phyloP scores from a whole-genome alignment of 225 moss, liverwort and hornwort species.

The Anthoceros angustus region DNA sequence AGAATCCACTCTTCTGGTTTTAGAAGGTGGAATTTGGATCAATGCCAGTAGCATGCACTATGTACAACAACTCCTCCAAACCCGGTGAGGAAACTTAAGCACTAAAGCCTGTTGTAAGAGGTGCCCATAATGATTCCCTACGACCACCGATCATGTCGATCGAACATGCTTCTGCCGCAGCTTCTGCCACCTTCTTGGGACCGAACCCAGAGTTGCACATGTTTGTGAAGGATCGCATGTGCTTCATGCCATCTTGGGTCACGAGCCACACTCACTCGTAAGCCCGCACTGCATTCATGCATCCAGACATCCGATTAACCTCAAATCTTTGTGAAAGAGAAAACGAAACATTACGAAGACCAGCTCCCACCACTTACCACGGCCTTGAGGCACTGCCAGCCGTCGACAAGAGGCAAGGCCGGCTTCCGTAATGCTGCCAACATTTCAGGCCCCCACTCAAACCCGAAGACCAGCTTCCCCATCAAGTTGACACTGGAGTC shows the following conservation, averaged over 20 bases:
- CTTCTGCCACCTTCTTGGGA: conserved; percentile 25
- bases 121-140: conserved; percentile 39
- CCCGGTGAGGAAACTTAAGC: conserved; percentile 24
- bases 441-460: conserved; percentile 23
- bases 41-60: too few relatives aligned
- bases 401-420: too few relatives aligned
- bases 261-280: conserved; percentile 63
- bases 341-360: not conserved
- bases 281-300: conserved; percentile 36
- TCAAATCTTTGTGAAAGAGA: not conserved
- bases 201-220: conserved; percentile 55
- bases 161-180: conserved; percentile 44
- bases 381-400: too few relatives aligned
- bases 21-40: too few relatives aligned
- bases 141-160: conserved; percentile 18
- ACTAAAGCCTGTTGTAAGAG: conserved; percentile 58
- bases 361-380: conserved; percentile 9
- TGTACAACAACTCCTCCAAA: not conserved
- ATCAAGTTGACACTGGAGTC: conserved; percentile 13
- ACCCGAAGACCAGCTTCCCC: conserved; percentile 60
- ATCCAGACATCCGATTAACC: not conserved
- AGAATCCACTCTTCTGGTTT: too few relatives aligned
- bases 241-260: conserved; percentile 91
- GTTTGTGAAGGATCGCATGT: conserved; percentile 84
- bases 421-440: conserved; percentile 38